phyloP scores from a whole-genome alignment of 2,329 filamentous ascomycete genomes.

The Fusarium anguioides region DNA sequence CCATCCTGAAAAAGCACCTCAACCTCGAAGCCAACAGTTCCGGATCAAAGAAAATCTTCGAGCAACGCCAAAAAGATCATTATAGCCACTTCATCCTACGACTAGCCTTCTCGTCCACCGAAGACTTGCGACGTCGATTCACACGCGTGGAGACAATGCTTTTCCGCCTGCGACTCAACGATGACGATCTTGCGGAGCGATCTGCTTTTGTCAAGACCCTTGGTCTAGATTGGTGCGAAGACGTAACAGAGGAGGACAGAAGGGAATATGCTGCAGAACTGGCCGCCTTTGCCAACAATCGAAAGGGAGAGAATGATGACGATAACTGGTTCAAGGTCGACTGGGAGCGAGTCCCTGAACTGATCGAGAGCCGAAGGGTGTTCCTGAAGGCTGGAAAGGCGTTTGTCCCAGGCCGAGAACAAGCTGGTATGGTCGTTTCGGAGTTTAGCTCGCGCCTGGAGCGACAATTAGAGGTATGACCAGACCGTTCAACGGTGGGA shows the following conservation, averaged over 20 bases:
- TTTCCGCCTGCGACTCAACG: conserved; percentile 83
- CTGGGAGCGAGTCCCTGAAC: conserved; percentile 90
- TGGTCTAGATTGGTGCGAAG: conserved; percentile 90
- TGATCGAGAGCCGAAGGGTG: conserved; percentile 83
- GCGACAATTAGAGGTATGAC: conserved; percentile 79
- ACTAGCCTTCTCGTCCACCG: conserved; percentile 90
- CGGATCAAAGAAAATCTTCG: conserved; percentile 64
- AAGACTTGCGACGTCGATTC: conserved; percentile 89
- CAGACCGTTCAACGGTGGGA: background rate
- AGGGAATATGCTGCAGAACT: conserved; percentile 71
- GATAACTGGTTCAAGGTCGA: conserved; percentile 96
- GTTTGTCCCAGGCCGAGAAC: conserved; percentile 88
- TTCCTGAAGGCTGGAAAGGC: conserved; percentile 85
- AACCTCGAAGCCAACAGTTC: conserved; percentile 82
- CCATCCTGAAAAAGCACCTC: conserved; percentile 87
- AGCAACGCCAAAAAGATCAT: conserved; percentile 92
- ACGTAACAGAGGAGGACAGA: conserved; percentile 82
- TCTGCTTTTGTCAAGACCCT: conserved; percentile 80
- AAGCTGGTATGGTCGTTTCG: conserved; percentile 87
- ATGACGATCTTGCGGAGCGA: conserved; percentile 80
- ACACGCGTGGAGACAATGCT: conserved; percentile 87
- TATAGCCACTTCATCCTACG: conserved; percentile 98
- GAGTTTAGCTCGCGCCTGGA: conserved; percentile 87
- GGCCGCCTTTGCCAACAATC: conserved; percentile 57
- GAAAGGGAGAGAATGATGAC: conserved; percentile 68